These are phyloP conservation scores for Dryadomyces quercus-mongolicae DNA, from an alignment of 2,329 filamentous ascomycete species.

Conservation along the genomic window DNA sequence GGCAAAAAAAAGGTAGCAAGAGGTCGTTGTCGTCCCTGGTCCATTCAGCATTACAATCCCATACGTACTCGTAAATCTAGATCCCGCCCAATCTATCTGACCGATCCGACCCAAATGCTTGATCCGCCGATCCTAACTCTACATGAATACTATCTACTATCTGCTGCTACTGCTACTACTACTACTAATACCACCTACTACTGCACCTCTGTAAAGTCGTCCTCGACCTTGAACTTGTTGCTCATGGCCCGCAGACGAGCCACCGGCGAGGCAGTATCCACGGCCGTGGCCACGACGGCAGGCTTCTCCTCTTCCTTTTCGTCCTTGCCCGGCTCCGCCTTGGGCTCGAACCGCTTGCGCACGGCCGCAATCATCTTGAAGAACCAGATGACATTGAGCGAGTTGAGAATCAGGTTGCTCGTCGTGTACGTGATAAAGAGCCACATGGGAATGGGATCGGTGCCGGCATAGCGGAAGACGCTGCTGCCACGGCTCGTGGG, in stretches of 20 bases:
- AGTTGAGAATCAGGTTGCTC: slow-evolving; percentile 61
- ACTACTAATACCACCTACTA: neutral
- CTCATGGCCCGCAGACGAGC: slow-evolving; percentile 12
- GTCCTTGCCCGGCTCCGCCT: slow-evolving; percentile 13
- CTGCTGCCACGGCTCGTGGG: slow-evolving; percentile 16
- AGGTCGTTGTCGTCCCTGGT: too few relatives aligned
- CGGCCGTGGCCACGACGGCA: neutral
- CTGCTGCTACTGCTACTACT: too few relatives aligned
- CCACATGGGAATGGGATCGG: slow-evolving; percentile 53
- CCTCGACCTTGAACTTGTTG: slow-evolving; percentile 10
- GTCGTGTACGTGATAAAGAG: slow-evolving; percentile 54
- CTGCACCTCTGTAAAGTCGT: slow-evolving; percentile 13
- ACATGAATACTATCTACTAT: too few relatives aligned
- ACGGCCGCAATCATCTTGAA: slow-evolving; percentile 75
- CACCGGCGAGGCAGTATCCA: slow-evolving; percentile 9
- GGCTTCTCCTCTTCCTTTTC: slow-evolving; percentile 8
- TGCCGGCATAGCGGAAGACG: slow-evolving; percentile 37
- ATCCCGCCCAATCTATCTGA: too few relatives aligned
- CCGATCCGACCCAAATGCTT: too few relatives aligned
- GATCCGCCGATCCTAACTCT: neutral
- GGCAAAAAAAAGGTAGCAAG: neutral
- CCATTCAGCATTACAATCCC: too few relatives aligned
- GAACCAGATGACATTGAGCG: slow-evolving; percentile 77
- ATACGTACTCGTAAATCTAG: too few relatives aligned
- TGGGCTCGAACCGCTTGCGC: slow-evolving; percentile 57